A percentile compares a stretch with the other conserved stretches of the same genome.
Evolutionary conservation across 495 filamentous ascomycete species (phyloP).

Genomic region (Niebla homalea): DNA sequence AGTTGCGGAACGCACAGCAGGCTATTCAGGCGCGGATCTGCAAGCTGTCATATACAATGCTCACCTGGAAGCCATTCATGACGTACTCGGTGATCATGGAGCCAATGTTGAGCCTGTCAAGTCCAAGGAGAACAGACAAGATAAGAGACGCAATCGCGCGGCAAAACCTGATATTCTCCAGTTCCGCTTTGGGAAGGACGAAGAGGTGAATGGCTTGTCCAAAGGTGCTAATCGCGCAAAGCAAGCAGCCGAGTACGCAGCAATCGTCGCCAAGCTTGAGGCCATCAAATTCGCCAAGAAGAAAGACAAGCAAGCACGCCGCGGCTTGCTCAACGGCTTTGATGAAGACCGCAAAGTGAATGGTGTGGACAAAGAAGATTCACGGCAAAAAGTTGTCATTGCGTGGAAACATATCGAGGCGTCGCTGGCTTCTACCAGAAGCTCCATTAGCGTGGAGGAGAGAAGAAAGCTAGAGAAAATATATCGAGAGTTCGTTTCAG

Average conservation of each 20-base stretch:
- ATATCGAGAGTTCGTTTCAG: conserved; percentile 83
- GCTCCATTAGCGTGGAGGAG: conserved; percentile 71
- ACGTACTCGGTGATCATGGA: conserved; percentile 61
- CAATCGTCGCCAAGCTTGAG: conserved; percentile 60
- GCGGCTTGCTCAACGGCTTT: conserved; percentile 14
- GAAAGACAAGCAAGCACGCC: conserved; percentile 32
- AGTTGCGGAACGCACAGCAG: conserved; percentile 65
- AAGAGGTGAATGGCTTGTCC: conserved; percentile 31
- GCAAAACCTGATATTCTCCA: conserved; percentile 52
- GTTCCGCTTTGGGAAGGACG: conserved; percentile 64
- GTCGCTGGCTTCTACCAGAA: conserved; percentile 61
- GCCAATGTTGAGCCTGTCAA: conserved; percentile 22
- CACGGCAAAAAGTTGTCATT: conserved; percentile 59
- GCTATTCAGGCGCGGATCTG: conserved; percentile 90
- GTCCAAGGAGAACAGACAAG: conserved; percentile 17
- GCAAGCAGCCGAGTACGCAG: conserved; percentile 53
- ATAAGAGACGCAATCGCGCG: conserved; percentile 13
- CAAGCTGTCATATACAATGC: conserved; percentile 94
- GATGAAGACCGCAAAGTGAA: conserved; percentile 9
- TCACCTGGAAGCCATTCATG: conserved; percentile 92
- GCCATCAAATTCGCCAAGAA: conserved; percentile 56
- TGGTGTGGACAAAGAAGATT: conserved; percentile 17
- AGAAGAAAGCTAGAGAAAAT: conserved; percentile 59
- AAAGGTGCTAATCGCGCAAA: conserved; percentile 25
- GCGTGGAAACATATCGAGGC: conserved; percentile 74